Percentiles rank a stretch among this genome's conserved stretches.
Conservation (phyloP, 306 rosid species). For the Cucumis melo region DNA sequence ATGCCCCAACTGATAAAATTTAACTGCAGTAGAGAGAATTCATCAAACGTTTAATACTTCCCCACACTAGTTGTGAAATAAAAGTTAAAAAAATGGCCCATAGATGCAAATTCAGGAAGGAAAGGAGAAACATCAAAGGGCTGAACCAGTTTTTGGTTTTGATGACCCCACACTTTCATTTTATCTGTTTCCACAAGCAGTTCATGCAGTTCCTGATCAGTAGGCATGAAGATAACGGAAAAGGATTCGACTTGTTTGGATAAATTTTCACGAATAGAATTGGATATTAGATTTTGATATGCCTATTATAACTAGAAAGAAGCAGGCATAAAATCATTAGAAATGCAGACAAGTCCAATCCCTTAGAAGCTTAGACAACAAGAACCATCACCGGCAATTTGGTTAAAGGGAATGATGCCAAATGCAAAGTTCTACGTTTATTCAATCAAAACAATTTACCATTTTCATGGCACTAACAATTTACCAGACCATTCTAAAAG, state of each 20-base stretch:
- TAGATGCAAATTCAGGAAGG: neutral
- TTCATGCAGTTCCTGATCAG: too few relatives aligned
- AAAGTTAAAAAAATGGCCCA: neutral
- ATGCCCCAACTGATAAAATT: neutral
- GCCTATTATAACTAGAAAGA: neutral
- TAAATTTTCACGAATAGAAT: too few relatives aligned
- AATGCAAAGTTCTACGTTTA: neutral
- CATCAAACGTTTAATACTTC: neutral
- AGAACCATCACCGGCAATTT: neutral
- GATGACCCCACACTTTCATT: too few relatives aligned
- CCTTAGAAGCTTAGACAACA: neutral
- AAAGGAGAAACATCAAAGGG: neutral
- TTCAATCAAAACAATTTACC: neutral
- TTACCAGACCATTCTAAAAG: neutral
- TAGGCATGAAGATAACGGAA: neutral
- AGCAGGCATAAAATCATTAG: neutral
- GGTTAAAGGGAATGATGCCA: neutral
- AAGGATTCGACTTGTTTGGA: neutral
- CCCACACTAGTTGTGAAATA: neutral
- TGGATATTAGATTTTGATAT: neutral
- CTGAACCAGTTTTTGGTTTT: neutral
- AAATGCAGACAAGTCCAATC: neutral
- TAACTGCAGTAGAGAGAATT: neutral
- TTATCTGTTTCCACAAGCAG: too few relatives aligned
- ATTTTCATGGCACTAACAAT: neutral